Evolutionary conservation across 352 stramenopile genomes (phyloP).

Genomic region (Pythium grandisporangium): DNA sequence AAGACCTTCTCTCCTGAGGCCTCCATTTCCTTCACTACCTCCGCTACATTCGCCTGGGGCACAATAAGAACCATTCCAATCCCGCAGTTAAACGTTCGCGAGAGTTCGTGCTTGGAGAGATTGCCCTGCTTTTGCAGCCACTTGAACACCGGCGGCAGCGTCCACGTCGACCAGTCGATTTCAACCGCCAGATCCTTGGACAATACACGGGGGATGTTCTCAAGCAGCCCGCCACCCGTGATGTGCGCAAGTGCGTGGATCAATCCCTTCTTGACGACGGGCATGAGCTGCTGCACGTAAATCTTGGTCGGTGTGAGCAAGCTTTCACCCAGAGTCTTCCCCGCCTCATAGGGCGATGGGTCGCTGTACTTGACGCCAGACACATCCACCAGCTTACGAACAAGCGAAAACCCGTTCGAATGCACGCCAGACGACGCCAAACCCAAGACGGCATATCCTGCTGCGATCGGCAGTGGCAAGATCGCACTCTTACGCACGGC

Average conservation of each 20-base stretch:
- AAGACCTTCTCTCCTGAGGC: constrained; percentile 86
- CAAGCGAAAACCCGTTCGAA: constrained; percentile 98
- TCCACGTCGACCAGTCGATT: constrained; percentile 87
- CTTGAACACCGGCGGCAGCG: constrained; percentile 94
- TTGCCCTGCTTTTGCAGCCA: constrained; percentile 93
- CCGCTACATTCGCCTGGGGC: constrained; percentile 79
- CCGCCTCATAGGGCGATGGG: constrained; percentile 63
- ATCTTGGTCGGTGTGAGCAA: constrained; percentile 97
- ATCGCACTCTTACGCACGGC: constrained; percentile 88
- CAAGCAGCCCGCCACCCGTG: constrained; percentile 95
- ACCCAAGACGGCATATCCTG: constrained; percentile 92
- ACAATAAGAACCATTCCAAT: constrained; percentile 98
- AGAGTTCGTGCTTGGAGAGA: constrained; percentile 93
- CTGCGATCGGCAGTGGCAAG: constrained; percentile 76
- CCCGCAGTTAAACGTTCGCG: constrained; percentile 98
- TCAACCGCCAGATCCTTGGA: constrained; percentile 87
- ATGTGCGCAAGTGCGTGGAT: constrained; percentile 96
- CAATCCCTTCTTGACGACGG: constrained; percentile 62
- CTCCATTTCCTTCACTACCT: constrained; percentile 79
- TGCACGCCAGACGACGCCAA: constrained; percentile 95
- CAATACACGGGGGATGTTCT: constrained; percentile 97
- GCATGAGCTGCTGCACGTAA: constrained; percentile 92
- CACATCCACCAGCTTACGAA: constrained; percentile 94
- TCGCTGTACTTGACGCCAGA: constrained; percentile 78
- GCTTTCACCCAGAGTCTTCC: constrained; percentile 89